A percentile compares a stretch with the other conserved stretches of the same genome.
These are phyloP conservation scores for Periglandula ipomoeae DNA, from an alignment of 2,329 filamentous ascomycete genomes.

Conservation along the genomic window DNA sequence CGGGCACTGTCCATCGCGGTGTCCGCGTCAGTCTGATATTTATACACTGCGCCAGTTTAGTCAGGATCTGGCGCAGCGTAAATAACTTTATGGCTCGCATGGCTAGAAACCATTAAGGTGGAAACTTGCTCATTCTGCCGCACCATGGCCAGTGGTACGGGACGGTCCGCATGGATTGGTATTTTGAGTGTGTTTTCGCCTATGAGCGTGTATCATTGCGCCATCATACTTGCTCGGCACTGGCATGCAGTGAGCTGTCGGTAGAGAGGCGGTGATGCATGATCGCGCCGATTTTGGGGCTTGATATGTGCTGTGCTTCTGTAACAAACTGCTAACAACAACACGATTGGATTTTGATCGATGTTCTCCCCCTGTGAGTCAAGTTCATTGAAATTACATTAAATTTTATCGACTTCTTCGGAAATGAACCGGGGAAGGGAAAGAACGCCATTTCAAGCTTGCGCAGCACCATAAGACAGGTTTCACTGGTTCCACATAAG, in stretches of 20 bases:
- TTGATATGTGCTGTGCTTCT: no score
- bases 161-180: background rate
- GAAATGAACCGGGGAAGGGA: no score
- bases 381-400: no score
- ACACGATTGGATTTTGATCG: no score
- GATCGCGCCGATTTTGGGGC: no score
- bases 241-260: background rate
- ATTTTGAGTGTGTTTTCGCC: background rate
- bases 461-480: no score
- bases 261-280: no score
- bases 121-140: conserved; percentile 27
- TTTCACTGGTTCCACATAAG: no score
- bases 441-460: no score
- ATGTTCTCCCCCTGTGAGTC: no score
- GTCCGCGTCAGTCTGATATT: background rate
- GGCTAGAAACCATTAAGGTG: background rate
- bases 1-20: background rate
- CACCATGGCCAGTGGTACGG: background rate
- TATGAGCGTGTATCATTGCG: background rate
- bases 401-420: no score
- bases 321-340: no score
- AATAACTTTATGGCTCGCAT: background rate
- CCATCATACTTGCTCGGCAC: background rate
- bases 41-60: background rate
- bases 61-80: background rate